Conservation (phyloP, 805 yeast species). For the Starmerella cellae region DNA sequence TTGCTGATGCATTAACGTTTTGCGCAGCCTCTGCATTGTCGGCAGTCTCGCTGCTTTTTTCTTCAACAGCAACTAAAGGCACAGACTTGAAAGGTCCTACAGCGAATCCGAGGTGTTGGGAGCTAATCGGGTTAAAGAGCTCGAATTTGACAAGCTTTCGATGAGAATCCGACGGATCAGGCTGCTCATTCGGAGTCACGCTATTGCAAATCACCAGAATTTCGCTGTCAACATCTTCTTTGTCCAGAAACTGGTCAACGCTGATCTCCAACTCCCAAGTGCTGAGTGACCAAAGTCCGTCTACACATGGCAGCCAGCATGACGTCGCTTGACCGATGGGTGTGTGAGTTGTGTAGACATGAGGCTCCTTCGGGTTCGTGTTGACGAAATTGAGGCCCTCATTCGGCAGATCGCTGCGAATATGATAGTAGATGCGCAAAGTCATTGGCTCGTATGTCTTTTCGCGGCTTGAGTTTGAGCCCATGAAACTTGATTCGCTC, state of each 20-base stretch:
- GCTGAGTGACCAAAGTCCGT: constrained; percentile 71
- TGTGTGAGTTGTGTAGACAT: constrained; percentile 71
- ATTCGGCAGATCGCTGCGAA: constrained; percentile 51
- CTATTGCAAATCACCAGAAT: constrained; percentile 33
- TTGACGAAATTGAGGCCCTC: constrained; percentile 43
- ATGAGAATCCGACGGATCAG: constrained; percentile 61
- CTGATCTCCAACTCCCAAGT: constrained; percentile 88
- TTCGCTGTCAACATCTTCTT: not conserved
- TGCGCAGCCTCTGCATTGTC: not conserved
- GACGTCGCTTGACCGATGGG: constrained; percentile 72
- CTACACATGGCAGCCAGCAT: constrained; percentile 97
- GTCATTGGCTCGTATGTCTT: constrained; percentile 53
- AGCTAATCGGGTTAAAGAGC: constrained; percentile 69
- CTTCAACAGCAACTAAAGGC: constrained; percentile 28
- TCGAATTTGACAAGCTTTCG: constrained; percentile 66
- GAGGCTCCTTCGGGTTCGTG: constrained; percentile 42
- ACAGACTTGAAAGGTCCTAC: constrained; percentile 72
- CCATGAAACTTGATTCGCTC: constrained; percentile 29
- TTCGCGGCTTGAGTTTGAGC: constrained; percentile 17
- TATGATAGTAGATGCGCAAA: constrained; percentile 38
- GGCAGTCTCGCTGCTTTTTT: not conserved
- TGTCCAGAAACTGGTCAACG: constrained; percentile 56
- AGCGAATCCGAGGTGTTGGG: constrained; percentile 93
- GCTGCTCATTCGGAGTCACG: constrained; percentile 39
- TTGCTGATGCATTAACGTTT: not conserved